These are phyloP conservation scores for Penicillium crystallinum DNA, from an alignment of 495 filamentous ascomycete genomes.

Conservation along the genomic window DNA sequence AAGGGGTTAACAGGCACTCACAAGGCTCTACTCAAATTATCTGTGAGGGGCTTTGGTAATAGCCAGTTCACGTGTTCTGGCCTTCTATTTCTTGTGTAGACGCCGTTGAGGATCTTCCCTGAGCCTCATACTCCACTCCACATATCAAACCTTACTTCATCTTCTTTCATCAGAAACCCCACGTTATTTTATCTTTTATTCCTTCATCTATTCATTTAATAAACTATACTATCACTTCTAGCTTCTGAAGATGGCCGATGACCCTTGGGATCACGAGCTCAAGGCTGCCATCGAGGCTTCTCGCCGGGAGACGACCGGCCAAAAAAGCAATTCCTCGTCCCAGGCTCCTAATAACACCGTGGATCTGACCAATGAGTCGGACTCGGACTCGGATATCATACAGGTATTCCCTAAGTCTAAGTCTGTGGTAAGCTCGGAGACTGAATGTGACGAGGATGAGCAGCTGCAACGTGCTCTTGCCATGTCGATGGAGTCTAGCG, in stretches of 20 bases:
- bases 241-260: neutral
- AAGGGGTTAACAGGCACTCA: neutral
- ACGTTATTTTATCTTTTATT: neutral
- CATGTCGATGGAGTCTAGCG: constrained; percentile 40
- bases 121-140: neutral
- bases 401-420: constrained; percentile 31
- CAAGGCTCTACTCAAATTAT: neutral
- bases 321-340: neutral
- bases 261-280: constrained; percentile 14
- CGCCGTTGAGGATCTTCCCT: neutral
- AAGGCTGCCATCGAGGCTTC: constrained; percentile 49
- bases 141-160: neutral
- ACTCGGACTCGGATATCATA: constrained; percentile 25
- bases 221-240: neutral
- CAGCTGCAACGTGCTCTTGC: constrained; percentile 50
- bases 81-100: neutral
- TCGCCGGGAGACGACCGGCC: neutral
- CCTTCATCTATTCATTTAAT: neutral
- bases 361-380: constrained; percentile 37
- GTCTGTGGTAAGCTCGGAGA: constrained; percentile 32
- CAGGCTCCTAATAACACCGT: constrained; percentile 15
- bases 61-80: neutral
- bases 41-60: neutral
- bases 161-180: neutral
- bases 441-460: constrained; percentile 32